phyloP scores from a whole-genome alignment of 257 asterid species.

The Echites panduratus region DNA sequence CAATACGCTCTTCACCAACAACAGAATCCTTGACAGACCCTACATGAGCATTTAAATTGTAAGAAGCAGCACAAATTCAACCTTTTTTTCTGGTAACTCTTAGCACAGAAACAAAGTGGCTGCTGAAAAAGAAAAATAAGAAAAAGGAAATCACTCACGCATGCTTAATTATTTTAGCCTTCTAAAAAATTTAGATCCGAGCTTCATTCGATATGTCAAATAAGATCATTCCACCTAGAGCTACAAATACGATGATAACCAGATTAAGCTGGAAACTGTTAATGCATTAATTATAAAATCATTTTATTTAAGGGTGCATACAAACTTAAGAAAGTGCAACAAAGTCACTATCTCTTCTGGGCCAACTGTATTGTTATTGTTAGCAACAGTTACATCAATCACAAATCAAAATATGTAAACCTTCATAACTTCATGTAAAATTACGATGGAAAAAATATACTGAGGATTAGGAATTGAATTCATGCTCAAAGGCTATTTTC shows the following conservation, averaged over 20 bases:
- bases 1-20: constrained; percentile 90
- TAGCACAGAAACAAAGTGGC: too few relatives aligned
- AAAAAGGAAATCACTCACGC: not conserved
- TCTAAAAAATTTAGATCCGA: not conserved
- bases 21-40: constrained; percentile 94
- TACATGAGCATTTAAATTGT: constrained; percentile 22
- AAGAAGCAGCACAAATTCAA: too few relatives aligned
- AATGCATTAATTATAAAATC: not conserved
- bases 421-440: not conserved
- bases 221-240: not conserved
- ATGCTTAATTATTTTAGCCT: not conserved
- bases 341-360: too few relatives aligned
- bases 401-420: not conserved
- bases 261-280: not conserved
- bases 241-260: not conserved
- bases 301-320: too few relatives aligned
- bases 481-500: too few relatives aligned
- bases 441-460: too few relatives aligned
- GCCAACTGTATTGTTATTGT: not conserved
- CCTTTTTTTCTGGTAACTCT: too few relatives aligned
- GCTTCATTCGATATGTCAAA: not conserved
- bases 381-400: not conserved
- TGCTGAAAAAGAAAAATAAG: not conserved
- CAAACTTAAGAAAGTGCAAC: too few relatives aligned
- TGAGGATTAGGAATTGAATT: too few relatives aligned